Percentiles rank a stretch among this genome's conserved stretches.
phyloP scores from a whole-genome alignment of 768 basidiomycete genomes.

The Lyophyllum decastes region DNA sequence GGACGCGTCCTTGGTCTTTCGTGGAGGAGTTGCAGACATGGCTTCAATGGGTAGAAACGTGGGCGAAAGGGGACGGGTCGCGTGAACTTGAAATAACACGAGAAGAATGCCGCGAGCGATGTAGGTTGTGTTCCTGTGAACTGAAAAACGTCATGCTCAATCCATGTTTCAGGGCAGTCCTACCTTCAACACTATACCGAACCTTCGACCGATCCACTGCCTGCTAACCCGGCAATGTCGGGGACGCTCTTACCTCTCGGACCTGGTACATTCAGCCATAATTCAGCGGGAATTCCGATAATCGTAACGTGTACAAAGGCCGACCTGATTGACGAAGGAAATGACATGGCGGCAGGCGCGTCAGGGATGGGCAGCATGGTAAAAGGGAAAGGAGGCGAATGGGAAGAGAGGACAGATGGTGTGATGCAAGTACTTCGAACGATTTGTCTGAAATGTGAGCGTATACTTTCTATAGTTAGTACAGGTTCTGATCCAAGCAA shows the following conservation, averaged over 20 bases:
- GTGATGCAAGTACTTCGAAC: conserved; percentile 95
- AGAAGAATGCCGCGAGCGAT: conserved; percentile 81
- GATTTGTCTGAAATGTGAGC: conserved; percentile 89
- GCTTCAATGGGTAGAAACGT: conserved; percentile 83
- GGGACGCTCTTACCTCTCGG: conserved; percentile 81
- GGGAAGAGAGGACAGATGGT: conserved; percentile 95
- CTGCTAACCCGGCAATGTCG: conserved; percentile 60
- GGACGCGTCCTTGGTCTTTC: conserved; percentile 94
- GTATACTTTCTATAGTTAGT: neutral
- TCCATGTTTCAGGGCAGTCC: conserved; percentile 65
- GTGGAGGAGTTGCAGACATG: conserved; percentile 82
- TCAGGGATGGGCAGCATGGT: conserved; percentile 90
- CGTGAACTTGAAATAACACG: conserved; percentile 73
- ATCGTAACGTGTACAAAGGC: conserved; percentile 92
- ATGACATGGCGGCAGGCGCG: conserved; percentile 70
- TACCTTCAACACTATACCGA: conserved; percentile 91
- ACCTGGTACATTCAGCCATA: conserved; percentile 84
- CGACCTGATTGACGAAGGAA: conserved; percentile 85
- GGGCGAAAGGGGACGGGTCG: conserved; percentile 70
- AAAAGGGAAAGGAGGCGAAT: conserved; percentile 87
- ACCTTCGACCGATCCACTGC: conserved; percentile 67
- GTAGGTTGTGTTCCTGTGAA: conserved; percentile 46
- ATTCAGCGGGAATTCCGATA: conserved; percentile 83
- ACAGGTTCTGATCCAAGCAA: neutral
- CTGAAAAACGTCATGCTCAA: conserved; percentile 5